Conservation (phyloP, 805 yeast species). For the Yamadazyma philogaea region DNA sequence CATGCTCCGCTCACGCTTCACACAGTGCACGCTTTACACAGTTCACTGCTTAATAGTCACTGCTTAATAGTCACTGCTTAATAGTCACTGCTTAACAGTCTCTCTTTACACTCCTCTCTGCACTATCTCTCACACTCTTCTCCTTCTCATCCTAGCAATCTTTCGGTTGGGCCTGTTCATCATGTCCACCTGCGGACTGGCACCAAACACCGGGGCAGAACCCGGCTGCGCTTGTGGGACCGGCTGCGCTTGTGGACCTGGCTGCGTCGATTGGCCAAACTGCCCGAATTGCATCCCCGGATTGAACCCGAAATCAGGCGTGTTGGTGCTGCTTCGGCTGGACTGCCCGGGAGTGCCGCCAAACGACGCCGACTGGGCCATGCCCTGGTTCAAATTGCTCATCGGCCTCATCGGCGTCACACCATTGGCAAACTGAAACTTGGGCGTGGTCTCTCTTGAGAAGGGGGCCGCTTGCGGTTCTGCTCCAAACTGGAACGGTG, state of each 20-base stretch:
- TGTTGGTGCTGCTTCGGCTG: slow-evolving; percentile 7
- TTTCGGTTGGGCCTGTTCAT: slow-evolving; percentile 20
- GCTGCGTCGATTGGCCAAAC: background rate
- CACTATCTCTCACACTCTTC: slow-evolving; percentile 21
- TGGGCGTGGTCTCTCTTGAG: slow-evolving; percentile 7
- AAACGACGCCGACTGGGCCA: too few species aligned
- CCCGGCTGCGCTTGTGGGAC: background rate
- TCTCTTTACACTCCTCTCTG: too few species aligned
- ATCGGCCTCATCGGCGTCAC: slow-evolving; percentile 14
- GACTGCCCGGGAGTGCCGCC: slow-evolving; percentile 8
- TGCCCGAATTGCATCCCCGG: background rate
- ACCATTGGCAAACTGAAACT: slow-evolving; percentile 12
- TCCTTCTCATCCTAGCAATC: slow-evolving; percentile 34
- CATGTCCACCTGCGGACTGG: too few species aligned
- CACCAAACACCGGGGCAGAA: too few species aligned
- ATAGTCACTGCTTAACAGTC: too few species aligned
- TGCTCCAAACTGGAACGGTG: slow-evolving; percentile 23
- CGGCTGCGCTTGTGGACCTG: background rate
- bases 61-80: too few species aligned
- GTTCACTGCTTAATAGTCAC: too few species aligned
- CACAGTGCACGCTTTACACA: too few species aligned
- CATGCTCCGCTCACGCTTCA: too few species aligned
- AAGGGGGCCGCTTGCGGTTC: slow-evolving; percentile 22
- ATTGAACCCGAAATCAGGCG: slow-evolving; percentile 6
- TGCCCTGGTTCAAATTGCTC: too few species aligned